Percentiles rank a stretch among this genome's conserved stretches.
These are phyloP conservation scores for Withania somnifera DNA, from an alignment of 305 asterid species.

Conservation along the genomic window DNA sequence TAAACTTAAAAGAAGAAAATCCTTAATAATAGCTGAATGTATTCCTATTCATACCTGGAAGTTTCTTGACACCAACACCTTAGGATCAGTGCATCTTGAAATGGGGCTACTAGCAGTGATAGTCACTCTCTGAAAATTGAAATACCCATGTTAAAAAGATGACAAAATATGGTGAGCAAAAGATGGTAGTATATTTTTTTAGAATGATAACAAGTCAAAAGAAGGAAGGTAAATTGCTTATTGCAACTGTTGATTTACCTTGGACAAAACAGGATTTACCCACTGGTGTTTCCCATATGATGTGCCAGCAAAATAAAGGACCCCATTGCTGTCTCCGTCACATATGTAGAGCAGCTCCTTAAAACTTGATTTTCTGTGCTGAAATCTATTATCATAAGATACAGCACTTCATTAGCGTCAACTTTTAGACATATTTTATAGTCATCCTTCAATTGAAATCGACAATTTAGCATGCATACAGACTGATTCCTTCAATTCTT, in stretches of 20 bases:
- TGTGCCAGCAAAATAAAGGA: constrained; percentile 81
- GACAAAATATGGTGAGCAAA: background rate
- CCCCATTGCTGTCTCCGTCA: constrained; percentile 93
- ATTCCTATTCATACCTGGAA: constrained; percentile 46
- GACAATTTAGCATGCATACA: background rate
- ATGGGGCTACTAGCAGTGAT: constrained; percentile 80
- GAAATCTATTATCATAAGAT: constrained; percentile 41
- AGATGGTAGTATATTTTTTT: background rate
- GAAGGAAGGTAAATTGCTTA: background rate
- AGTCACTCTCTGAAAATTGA: constrained; percentile 48
- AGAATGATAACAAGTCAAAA: background rate
- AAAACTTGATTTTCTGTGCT: constrained; percentile 76
- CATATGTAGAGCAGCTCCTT: constrained; percentile 90
- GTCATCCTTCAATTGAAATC: background rate
- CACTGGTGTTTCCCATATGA: constrained; percentile 91
- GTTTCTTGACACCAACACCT: constrained; percentile 83
- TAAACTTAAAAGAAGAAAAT: background rate
- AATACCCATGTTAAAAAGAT: background rate
- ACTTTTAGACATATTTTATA: background rate
- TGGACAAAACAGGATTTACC: constrained; percentile 83
- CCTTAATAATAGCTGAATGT: background rate
- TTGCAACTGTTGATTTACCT: constrained; percentile 34
- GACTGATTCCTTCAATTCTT: background rate
- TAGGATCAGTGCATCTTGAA: constrained; percentile 92
- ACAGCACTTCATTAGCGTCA: constrained; percentile 8